Evolutionary conservation across 129 eudicot species (phyloP).

Genomic region (Arctium lappa): DNA sequence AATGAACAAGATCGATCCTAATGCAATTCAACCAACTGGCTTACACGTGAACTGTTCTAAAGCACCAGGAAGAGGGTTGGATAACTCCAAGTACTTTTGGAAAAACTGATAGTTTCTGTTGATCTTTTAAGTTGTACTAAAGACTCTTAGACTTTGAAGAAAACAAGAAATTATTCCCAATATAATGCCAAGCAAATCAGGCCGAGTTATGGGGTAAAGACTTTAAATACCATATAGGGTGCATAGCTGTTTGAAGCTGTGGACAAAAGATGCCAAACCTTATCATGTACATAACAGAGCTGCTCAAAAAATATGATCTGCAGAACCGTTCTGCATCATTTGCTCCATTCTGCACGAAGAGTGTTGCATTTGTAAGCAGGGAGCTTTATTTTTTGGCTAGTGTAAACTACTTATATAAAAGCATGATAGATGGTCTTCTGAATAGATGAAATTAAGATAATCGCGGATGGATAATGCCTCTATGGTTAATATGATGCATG

Average conservation of each 20-base stretch:
- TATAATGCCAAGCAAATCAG: neutral
- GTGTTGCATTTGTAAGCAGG: neutral
- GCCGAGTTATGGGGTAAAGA: neutral
- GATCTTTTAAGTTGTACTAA: neutral
- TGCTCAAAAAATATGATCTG: conserved; percentile 74
- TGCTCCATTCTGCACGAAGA: conserved; percentile 62
- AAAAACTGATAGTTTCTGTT: neutral
- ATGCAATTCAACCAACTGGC: neutral
- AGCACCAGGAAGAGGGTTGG: neutral
- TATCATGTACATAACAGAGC: conserved; percentile 96
- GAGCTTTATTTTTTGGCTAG: neutral
- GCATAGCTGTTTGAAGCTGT: conserved; percentile 3
- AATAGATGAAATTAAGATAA: neutral
- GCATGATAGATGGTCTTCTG: conserved; percentile 3
- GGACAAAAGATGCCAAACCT: conserved; percentile 46
- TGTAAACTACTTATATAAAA: neutral
- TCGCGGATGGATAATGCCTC: neutral
- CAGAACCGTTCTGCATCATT: conserved; percentile 84
- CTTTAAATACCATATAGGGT: neutral
- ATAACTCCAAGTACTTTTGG: neutral
- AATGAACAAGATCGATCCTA: neutral
- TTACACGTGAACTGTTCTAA: neutral
- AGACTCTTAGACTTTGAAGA: neutral
- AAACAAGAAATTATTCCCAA: neutral
- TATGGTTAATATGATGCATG: neutral